These are phyloP conservation scores for Coemansia asiatica DNA, from an alignment of 192 early-diverging fungal species.

Conservation along the genomic window DNA sequence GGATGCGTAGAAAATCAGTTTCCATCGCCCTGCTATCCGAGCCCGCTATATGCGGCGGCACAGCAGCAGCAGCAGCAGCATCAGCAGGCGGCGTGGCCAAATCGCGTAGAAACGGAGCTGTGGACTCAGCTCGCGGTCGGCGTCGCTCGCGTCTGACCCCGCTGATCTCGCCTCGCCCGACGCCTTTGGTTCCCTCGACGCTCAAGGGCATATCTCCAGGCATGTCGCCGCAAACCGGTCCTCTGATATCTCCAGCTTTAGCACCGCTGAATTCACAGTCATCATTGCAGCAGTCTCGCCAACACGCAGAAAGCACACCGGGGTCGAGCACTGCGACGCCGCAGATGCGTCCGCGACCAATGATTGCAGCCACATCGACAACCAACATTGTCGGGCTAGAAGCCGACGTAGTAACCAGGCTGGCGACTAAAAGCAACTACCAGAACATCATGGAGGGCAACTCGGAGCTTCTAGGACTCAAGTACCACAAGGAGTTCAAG, in stretches of 20 bases:
- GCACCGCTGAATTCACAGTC: not conserved
- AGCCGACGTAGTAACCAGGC: slow-evolving; percentile 53
- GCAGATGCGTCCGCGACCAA: slow-evolving; percentile 14
- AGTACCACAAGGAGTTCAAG: slow-evolving; percentile 72
- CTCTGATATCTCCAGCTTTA: slow-evolving; percentile 15
- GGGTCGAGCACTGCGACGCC: slow-evolving; percentile 21
- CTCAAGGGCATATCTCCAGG: slow-evolving; percentile 15
- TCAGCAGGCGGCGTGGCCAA: no score
- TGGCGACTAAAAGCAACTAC: slow-evolving; percentile 77
- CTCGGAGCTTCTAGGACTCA: slow-evolving; percentile 76
- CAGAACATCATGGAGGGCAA: slow-evolving; percentile 86
- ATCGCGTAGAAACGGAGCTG: not conserved
- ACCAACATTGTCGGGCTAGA: slow-evolving; percentile 41
- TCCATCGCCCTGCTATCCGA: not conserved
- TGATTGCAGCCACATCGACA: slow-evolving; percentile 35
- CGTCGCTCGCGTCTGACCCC: slow-evolving; percentile 24
- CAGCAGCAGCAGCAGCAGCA: no score
- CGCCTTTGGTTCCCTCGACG: slow-evolving; percentile 41
- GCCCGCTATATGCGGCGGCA: no score
- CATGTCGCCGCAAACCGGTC: not conserved
- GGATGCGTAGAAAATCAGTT: not conserved
- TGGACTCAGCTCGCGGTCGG: not conserved
- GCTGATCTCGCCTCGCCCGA: slow-evolving; percentile 36
- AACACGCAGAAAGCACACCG: not conserved
- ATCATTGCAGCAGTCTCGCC: slow-evolving; percentile 2